Conservation (phyloP, 2,329 filamentous ascomycete genomes). For the Alternaria tenuissima region DNA sequence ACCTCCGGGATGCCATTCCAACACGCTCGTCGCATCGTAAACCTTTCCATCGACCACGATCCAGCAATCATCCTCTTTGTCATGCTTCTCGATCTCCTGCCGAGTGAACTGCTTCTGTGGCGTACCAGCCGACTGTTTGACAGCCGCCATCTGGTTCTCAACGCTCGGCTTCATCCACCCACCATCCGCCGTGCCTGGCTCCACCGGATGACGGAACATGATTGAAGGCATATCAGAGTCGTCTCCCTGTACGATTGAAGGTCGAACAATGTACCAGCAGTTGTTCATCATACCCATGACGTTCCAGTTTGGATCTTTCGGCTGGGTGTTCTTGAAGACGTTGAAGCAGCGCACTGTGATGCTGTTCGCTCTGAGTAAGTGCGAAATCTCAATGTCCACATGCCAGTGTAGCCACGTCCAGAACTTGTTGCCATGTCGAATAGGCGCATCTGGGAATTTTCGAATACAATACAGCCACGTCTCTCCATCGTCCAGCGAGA, state of each 20-base stretch:
- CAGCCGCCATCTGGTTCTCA: background rate
- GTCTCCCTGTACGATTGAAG: background rate
- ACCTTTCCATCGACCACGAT: background rate
- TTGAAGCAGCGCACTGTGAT: background rate
- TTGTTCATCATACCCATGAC: background rate
- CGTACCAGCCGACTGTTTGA: background rate
- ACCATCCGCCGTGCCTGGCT: background rate
- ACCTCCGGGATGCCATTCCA: background rate
- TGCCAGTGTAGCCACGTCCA: background rate
- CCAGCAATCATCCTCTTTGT: background rate
- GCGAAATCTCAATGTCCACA: background rate
- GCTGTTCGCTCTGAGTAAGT: background rate
- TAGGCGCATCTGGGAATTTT: background rate
- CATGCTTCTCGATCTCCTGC: background rate
- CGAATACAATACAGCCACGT: background rate
- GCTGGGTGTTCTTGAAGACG: background rate
- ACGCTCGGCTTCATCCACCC: background rate
- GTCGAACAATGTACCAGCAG: background rate
- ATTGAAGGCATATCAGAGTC: background rate
- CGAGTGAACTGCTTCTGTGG: background rate
- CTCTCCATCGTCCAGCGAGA: background rate
- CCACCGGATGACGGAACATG: background rate
- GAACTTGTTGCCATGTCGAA: background rate
- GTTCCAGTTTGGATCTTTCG: background rate
- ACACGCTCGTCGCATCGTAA: background rate